A percentile compares a stretch with the other conserved stretches of the same genome.
phyloP scores from a whole-genome alignment of 768 basidiomycete genomes.

The Melanogaster broomeanus region DNA sequence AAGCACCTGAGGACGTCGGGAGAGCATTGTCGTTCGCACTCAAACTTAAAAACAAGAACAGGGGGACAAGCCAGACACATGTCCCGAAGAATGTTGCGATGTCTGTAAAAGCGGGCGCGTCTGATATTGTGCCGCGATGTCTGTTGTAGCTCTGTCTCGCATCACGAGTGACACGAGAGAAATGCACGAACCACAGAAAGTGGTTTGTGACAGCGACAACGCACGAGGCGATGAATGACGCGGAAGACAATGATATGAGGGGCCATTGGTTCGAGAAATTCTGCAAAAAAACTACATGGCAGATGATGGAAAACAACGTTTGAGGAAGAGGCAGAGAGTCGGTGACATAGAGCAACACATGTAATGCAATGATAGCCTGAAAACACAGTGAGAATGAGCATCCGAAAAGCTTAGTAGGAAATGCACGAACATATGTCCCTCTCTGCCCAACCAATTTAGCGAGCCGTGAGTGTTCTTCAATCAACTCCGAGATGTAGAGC shows the following conservation, averaged over 20 bases:
- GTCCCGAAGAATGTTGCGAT: conserved; percentile 83
- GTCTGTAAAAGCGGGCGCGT: conserved; percentile 59
- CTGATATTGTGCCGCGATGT: conserved; percentile 41
- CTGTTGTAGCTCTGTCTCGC: conserved; percentile 51
- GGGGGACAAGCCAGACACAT: conserved; percentile 86
- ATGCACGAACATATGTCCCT: conserved; percentile 78
- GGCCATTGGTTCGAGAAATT: conserved; percentile 94
- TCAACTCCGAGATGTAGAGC: conserved; percentile 90
- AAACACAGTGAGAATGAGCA: conserved; percentile 8
- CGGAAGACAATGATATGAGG: conserved; percentile 85
- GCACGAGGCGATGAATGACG: conserved; percentile 85
- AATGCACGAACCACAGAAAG: conserved; percentile 97
- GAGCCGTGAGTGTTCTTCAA: conserved; percentile 86
- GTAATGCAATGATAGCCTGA: conserved; percentile 78
- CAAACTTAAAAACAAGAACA: conserved; percentile 94
- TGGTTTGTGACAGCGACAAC: conserved; percentile 85
- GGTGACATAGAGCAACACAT: conserved; percentile 72
- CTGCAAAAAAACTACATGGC: conserved; percentile 88
- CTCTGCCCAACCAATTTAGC: conserved; percentile 85
- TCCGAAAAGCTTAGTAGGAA: background rate
- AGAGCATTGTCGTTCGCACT: conserved; percentile 97
- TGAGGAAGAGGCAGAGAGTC: conserved; percentile 81
- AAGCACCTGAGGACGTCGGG: conserved; percentile 63
- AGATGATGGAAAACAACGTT: conserved; percentile 75
- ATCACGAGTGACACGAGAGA: conserved; percentile 70